Evolutionary conservation across 108 stramenopile species (phyloP).

Genomic region (Aurantiochytrium sp.): DNA sequence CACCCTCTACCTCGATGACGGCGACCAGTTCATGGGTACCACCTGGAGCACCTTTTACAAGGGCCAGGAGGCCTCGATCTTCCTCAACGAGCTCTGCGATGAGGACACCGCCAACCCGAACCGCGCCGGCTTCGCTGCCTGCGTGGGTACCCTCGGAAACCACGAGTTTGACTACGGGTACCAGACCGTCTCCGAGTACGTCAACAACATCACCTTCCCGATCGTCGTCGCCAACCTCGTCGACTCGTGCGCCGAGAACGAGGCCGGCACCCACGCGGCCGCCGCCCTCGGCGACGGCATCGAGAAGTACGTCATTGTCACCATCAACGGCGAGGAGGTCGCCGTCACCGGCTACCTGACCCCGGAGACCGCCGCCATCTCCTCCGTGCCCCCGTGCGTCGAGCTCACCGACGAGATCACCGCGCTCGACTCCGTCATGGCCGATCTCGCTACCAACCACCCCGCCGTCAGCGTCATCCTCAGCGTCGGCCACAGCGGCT

Average conservation of each 20-base stretch:
- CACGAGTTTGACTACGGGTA: constrained; percentile 28
- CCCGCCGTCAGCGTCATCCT: background rate
- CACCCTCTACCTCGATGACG: background rate
- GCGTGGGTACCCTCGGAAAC: background rate
- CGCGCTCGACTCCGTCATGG: background rate
- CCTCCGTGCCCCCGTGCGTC: background rate
- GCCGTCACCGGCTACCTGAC: constrained; percentile 20
- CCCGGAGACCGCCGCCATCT: background rate
- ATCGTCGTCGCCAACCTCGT: background rate
- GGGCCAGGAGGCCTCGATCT: background rate
- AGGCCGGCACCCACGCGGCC: background rate
- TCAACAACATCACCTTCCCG: background rate
- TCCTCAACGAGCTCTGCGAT: constrained; percentile 2
- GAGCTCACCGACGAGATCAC: background rate
- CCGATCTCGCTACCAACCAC: background rate
- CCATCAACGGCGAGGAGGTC: background rate
- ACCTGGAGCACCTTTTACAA: constrained; percentile 1
- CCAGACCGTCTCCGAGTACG: background rate
- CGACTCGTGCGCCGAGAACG: background rate
- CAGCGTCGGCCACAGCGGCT: constrained; percentile 20
- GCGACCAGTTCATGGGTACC: constrained; percentile 13
- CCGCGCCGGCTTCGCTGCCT: background rate
- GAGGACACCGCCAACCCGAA: background rate
- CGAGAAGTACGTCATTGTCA: background rate
- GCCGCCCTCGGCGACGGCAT: background rate